A percentile compares a stretch with the other conserved stretches of the same genome.
phyloP scores from a whole-genome alignment of 108 stramenopile genomes.

The Pseudonitzschia multiseries region DNA sequence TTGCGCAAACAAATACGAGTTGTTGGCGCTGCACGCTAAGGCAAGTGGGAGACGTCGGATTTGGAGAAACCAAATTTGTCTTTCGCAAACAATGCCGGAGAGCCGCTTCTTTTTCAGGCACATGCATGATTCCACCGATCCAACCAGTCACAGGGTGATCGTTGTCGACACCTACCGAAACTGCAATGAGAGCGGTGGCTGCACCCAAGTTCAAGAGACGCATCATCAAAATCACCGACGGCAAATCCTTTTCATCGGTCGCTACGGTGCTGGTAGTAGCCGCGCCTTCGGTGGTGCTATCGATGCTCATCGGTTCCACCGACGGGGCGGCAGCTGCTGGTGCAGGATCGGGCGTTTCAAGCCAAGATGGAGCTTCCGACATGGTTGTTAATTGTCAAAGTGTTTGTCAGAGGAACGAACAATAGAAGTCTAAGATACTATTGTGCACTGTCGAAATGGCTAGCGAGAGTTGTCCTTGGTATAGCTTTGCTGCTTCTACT shows the following conservation, averaged over 20 bases:
- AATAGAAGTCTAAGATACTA: too few species aligned
- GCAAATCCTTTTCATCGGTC: constrained; percentile 58
- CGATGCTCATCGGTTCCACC: constrained; percentile 14
- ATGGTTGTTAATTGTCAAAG: not conserved
- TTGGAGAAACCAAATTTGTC: too few species aligned
- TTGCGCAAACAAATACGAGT: not conserved
- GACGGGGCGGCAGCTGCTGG: constrained; percentile 24
- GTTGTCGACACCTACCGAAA: constrained; percentile 49
- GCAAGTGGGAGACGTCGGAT: too few species aligned
- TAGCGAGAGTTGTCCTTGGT: not conserved
- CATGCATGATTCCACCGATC: too few species aligned
- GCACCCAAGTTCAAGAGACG: constrained; percentile 70
- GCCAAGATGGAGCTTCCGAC: constrained; percentile 34
- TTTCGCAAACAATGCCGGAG: too few species aligned
- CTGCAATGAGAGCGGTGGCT: constrained; percentile 58
- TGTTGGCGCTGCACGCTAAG: too few species aligned
- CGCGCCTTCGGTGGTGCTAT: not conserved
- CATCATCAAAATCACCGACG: constrained; percentile 72
- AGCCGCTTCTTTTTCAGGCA: too few species aligned
- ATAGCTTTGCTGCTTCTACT: too few species aligned
- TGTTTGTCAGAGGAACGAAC: too few species aligned
- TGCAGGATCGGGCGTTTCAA: constrained; percentile 23
- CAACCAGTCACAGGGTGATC: too few species aligned
- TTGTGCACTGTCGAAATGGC: too few species aligned
- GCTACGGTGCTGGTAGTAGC: constrained; percentile 2